Evolutionary conservation across 2,329 filamentous ascomycete species (phyloP).

Genomic region (Phialocephala subalpina): DNA sequence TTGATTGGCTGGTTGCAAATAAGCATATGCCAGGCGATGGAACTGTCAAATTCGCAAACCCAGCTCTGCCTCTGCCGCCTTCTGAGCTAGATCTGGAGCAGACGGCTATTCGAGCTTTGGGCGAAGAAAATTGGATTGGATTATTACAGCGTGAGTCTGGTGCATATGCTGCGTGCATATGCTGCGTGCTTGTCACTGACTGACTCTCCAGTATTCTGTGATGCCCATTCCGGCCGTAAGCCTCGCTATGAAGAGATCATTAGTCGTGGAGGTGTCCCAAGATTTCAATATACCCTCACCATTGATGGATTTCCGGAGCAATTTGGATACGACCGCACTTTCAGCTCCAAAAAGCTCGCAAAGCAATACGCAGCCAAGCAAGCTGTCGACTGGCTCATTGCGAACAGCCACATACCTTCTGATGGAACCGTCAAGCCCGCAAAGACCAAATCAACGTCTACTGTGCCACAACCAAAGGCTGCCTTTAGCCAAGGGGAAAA

Average conservation of each 20-base stretch:
- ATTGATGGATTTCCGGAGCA: slow-evolving; percentile 33
- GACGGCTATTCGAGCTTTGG: slow-evolving; percentile 34
- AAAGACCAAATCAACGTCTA: not conserved
- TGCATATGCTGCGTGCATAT: not conserved
- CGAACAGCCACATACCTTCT: slow-evolving; percentile 39
- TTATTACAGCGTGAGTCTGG: slow-evolving; percentile 6
- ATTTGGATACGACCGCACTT: slow-evolving; percentile 35
- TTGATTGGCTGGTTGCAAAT: slow-evolving; percentile 42
- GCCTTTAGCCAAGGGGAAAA: not conserved
- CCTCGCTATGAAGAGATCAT: not conserved
- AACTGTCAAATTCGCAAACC: slow-evolving; percentile 37
- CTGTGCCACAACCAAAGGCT: not conserved
- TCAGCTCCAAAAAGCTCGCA: slow-evolving; percentile 42
- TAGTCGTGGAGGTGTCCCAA: not conserved
- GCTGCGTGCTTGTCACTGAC: not conserved
- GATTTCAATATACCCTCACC: slow-evolving; percentile 35
- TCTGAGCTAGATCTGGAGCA: slow-evolving; percentile 20
- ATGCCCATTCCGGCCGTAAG: not conserved
- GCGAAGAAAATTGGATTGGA: slow-evolving; percentile 42
- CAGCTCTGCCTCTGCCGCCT: slow-evolving; percentile 8
- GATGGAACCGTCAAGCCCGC: slow-evolving; percentile 35
- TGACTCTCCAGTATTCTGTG: not conserved
- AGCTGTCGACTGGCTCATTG: slow-evolving; percentile 43
- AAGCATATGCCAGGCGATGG: slow-evolving; percentile 40
- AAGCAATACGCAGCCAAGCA: slow-evolving; percentile 43